Evolutionary conservation across 2,329 filamentous ascomycete species (phyloP), one percentile per base, ranked within the genome.

Genomic region (Aspergillus aculeatus): DNA sequence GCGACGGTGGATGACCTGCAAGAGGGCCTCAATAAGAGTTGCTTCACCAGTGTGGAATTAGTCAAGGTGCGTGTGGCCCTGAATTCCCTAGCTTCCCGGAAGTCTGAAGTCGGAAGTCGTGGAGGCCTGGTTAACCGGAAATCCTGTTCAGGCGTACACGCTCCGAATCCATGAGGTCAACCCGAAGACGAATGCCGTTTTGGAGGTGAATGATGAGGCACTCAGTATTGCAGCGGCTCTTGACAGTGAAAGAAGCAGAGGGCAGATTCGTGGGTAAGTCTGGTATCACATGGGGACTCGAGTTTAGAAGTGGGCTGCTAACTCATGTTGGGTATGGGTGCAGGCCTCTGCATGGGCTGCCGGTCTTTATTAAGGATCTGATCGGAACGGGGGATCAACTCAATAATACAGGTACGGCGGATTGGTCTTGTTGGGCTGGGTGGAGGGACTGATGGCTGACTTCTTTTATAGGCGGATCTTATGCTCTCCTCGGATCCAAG

Each of bases 361-460:
- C 87, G 0, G 82, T 89, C 24, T 73, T 89, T 5, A 78, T 89
- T 74, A 90, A 90, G 71, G 84, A 88, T 73, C 88, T 87, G 68
- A 88, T 90, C 52, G 86, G 83, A 14, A 89, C 86, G 0, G 70
- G 74, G 2, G 86, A 89, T 68, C 71, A 78, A 60, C 86, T 89
- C 84, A 82, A 86, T 67, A 89, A 84, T 62, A 86, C 84, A 1
- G 78, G 73, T 75, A 57, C 41, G 61, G 51, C 9, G 21, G 19
- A 14, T 12, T 2, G 1, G 10, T 16, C 29, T 5, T 7, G 38
- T n/a, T 9, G 7, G 4, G 16, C 29, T 16, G 3, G 2, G 6
- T 29, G 2, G 2, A 24, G 2, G 12, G 11, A 3, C 19, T 26
- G n/a, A 49, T 50, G 35, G 26, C 51, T 49, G 35, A 50, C 24